phyloP scores from a whole-genome alignment of 2,329 filamentous ascomycete species.

The Aspergillus quadrilineatus region DNA sequence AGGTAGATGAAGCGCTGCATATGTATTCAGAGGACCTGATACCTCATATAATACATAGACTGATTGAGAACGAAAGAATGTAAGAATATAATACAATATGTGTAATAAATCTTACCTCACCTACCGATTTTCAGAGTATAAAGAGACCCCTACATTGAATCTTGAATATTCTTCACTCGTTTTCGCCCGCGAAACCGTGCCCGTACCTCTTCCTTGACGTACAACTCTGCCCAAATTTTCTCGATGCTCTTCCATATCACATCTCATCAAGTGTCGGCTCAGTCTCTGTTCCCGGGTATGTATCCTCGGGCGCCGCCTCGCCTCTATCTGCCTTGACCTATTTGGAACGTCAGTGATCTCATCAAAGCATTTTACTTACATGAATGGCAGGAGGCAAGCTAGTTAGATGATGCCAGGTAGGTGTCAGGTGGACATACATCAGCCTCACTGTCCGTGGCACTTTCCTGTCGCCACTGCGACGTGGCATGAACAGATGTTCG shows the following conservation, averaged over 20 bases:
- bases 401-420: neutral
- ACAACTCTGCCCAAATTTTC: neutral
- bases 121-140: too few species aligned
- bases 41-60: too few species aligned
- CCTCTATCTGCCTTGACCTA: constrained; percentile 14
- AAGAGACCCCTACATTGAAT: too few species aligned
- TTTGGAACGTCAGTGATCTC: neutral
- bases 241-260: neutral
- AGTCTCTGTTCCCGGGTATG: constrained; percentile 1
- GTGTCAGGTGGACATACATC: neutral
- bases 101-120: too few species aligned
- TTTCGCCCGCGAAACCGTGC: neutral
- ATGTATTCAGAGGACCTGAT: too few species aligned
- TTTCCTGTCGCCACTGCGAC: constrained; percentile 5
- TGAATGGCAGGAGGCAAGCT: too few species aligned
- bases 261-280: constrained; percentile 13
- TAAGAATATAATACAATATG: too few species aligned
- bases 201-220: too few species aligned
- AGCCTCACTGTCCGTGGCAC: constrained; percentile 12
- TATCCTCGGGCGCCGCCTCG: constrained; percentile 3
- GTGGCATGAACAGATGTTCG: constrained; percentile 5
- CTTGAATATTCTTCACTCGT: neutral
- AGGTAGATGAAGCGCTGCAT: too few species aligned
- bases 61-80: too few species aligned
- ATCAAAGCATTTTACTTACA: too few species aligned